Percentiles rank a stretch among this genome's conserved stretches.
phyloP scores from a whole-genome alignment of 1,284 basidiomycete genomes.

The Irpex sp. region DNA sequence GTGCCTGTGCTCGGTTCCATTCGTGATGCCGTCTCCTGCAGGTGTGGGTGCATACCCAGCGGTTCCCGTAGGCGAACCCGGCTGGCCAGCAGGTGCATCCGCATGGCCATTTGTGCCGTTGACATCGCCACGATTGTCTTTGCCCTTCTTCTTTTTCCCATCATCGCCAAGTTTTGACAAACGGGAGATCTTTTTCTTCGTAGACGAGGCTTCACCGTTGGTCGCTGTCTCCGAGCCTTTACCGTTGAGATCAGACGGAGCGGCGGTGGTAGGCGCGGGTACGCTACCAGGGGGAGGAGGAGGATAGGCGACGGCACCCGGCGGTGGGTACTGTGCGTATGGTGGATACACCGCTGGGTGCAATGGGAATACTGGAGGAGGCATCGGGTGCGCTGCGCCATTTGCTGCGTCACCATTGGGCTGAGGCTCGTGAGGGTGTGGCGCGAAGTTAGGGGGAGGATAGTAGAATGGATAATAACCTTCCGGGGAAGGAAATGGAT shows the following conservation, averaged over 20 bases:
- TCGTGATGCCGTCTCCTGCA: neutral
- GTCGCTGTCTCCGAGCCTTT: constrained; percentile 20
- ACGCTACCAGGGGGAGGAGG: constrained; percentile 11
- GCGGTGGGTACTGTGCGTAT: constrained; percentile 23
- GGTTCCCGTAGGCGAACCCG: neutral
- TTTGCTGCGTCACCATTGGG: constrained; percentile 31
- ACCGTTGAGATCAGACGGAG: constrained; percentile 17
- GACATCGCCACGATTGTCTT: neutral
- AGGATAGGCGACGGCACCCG: constrained; percentile 16
- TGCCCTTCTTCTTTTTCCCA: constrained; percentile 12
- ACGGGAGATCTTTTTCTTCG: constrained; percentile 21
- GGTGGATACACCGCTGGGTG: constrained; percentile 28
- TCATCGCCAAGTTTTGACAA: constrained; percentile 15
- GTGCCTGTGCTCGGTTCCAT: constrained; percentile 4
- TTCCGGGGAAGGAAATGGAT: constrained; percentile 39
- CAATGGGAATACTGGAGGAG: constrained; percentile 26
- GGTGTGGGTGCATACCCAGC: constrained; percentile 2
- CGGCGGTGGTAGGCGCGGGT: constrained; percentile 8
- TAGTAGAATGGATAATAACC: constrained; percentile 54
- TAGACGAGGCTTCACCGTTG: constrained; percentile 11
- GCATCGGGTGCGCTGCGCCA: constrained; percentile 15
- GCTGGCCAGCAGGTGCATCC: neutral
- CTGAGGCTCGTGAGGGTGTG: constrained; percentile 40
- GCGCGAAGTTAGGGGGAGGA: constrained; percentile 23
- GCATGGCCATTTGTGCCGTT: constrained; percentile 4